A percentile compares a stretch with the other conserved stretches of the same genome.
phyloP scores from a whole-genome alignment of 2,329 filamentous ascomycete genomes.

The Aspergillus hiratsukae region DNA sequence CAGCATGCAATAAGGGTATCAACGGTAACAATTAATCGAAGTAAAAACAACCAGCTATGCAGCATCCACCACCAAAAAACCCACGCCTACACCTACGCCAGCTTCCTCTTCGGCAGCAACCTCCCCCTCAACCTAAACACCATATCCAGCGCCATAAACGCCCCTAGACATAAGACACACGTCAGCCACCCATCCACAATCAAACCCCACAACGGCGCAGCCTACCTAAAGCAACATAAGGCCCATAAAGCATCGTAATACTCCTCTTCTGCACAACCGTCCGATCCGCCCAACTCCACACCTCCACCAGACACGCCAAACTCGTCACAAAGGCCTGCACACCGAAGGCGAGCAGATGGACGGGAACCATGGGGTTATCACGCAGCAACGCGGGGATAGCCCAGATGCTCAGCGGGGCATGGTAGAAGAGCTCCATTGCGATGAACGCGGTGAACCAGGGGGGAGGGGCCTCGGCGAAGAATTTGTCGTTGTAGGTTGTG shows the following conservation, averaged over 20 bases:
- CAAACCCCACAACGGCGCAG: neutral
- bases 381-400: slow-evolving; percentile 51
- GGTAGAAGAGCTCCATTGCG: slow-evolving; percentile 57
- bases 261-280: slow-evolving; percentile 44
- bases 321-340: slow-evolving; percentile 60
- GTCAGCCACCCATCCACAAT: neutral
- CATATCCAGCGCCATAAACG: slow-evolving; percentile 37
- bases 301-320: slow-evolving; percentile 58
- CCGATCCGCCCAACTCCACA: slow-evolving; percentile 52
- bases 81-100: slow-evolving; percentile 25
- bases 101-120: slow-evolving; percentile 26
- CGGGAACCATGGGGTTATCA: slow-evolving; percentile 53
- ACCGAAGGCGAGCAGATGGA: slow-evolving; percentile 58
- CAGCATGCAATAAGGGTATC: too few relatives aligned
- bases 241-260: slow-evolving; percentile 52
- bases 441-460: slow-evolving; percentile 56
- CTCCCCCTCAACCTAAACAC: slow-evolving; percentile 26
- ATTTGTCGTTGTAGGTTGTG: slow-evolving; percentile 57
- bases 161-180: slow-evolving; percentile 22
- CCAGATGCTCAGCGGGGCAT: slow-evolving; percentile 59
- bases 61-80: too few relatives aligned
- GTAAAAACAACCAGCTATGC: too few relatives aligned
- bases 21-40: too few relatives aligned
- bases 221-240: slow-evolving; percentile 55
- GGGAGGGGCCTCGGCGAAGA: slow-evolving; percentile 52